phyloP scores from a whole-genome alignment of 2,329 filamentous ascomycete species.

The Scedosporium minutisporum region DNA sequence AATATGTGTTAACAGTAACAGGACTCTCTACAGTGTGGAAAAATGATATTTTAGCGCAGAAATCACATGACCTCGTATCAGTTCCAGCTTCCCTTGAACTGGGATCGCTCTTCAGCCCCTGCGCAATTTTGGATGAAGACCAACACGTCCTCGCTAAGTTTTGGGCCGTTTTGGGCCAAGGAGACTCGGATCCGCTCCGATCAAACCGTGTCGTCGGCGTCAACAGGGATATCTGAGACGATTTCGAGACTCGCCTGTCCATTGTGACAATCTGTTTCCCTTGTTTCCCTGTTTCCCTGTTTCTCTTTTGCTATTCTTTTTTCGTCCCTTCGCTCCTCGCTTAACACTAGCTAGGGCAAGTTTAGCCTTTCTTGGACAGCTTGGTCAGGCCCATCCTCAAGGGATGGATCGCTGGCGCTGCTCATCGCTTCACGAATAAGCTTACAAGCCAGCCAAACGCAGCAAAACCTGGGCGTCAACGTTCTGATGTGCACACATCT shows the following conservation, averaged over 20 bases:
- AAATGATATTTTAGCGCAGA: background rate
- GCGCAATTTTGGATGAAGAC: background rate
- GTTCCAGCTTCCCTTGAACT: background rate
- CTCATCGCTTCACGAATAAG: background rate
- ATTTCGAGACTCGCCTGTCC: constrained; percentile 2
- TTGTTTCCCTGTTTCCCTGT: background rate
- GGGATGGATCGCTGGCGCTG: background rate
- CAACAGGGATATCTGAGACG: constrained; percentile 3
- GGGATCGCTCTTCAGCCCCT: background rate
- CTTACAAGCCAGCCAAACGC: background rate
- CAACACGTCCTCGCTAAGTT: background rate
- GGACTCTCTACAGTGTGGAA: background rate
- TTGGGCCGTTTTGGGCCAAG: background rate
- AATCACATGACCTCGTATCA: background rate
- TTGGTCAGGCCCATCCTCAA: background rate
- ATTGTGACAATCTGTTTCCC: background rate
- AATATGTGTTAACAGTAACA: background rate
- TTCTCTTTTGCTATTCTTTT: background rate
- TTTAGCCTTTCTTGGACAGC: background rate
- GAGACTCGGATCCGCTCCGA: background rate
- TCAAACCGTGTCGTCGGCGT: constrained; percentile 2
- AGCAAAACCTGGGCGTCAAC: background rate
- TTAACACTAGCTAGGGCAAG: background rate
- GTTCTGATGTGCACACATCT: background rate
- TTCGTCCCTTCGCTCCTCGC: background rate